Evolutionary conservation across 805 yeast genomes (phyloP).

Genomic region (Grigorovia humatica): DNA sequence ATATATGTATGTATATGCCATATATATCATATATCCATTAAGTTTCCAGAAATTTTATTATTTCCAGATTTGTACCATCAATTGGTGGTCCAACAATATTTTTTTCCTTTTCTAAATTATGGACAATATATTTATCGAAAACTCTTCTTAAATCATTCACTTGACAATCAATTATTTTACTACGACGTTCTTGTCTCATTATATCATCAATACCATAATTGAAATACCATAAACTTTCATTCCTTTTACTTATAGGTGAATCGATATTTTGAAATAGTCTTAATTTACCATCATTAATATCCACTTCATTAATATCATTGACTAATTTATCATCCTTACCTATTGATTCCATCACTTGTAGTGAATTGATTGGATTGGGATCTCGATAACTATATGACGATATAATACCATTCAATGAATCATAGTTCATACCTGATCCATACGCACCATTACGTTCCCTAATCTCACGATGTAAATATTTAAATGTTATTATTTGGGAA

Average conservation of each 20-base stretch:
- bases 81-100: background rate
- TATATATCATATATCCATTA: background rate
- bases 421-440: constrained; percentile 88
- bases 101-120: background rate
- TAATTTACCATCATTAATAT: constrained; percentile 81
- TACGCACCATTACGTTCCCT: constrained; percentile 97
- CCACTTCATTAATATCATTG: constrained; percentile 44
- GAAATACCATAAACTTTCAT: constrained; percentile 64
- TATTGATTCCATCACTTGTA: constrained; percentile 40
- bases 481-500: constrained; percentile 70
- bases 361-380: constrained; percentile 70
- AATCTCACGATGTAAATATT: constrained; percentile 76
- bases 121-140: constrained; percentile 47
- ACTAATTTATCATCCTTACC: constrained; percentile 41
- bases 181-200: constrained; percentile 72
- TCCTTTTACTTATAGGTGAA: constrained; percentile 73
- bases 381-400: constrained; percentile 87
- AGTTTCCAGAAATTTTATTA: background rate
- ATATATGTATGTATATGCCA: background rate
- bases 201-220: constrained; percentile 64
- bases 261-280: constrained; percentile 86
- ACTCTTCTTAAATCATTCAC: constrained; percentile 51
- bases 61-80: background rate
- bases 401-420: constrained; percentile 70
- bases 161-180: constrained; percentile 56